Base-by-base conservation (phyloP, 257 asterid genomes). In the Lithospermum erythrorhizon region DNA sequence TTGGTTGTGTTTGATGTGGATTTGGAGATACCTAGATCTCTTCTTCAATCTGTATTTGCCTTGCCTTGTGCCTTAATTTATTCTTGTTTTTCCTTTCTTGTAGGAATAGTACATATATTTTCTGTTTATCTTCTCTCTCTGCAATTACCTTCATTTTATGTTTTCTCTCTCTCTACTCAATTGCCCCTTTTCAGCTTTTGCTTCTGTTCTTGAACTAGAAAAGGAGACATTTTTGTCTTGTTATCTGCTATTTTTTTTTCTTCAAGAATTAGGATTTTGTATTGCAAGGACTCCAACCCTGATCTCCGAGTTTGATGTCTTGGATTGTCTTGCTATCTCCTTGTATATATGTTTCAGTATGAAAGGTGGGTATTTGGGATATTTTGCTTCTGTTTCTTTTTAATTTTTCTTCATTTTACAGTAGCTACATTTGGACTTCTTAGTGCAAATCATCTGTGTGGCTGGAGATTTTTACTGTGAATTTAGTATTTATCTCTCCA, bases 1-100 rank as follows among this genome's bases (percentile, higher is more conserved):
- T 41, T 41, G 49, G 49, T 41, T 11, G 49, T 41, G 16, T 13
- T 41, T 41, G 17, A 41, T 41, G 49, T 41, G 4, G 18, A 56
- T 22, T 55, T 78, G 94, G 76, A 79, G 83, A 80, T 75, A 73
- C 94, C 60, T 89, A 78, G 93, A 90, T 90, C 95, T 83, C 95
- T 27, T 27, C 32, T 27, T 27, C 32, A 27, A 27, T 89, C 70
- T 61, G 45, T 27, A 30, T 54, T 27, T 61, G n/a, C 87, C 87
- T 84, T 83, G 81, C 83, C 93, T 82, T 87, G 72, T 70, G 82
- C 87, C 94, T 77, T 84, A 83, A 90, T 83, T 77, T 76, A 87
- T 90, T 82, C 95, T 75, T 70, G 14, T 1, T 41, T 14, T 14
- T 11, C 17, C 74, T 66, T 68, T 51, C 53, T 76, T 64, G 75